Conservation (phyloP, 1,284 basidiomycete species). For the Sanguinoderma infundibulare region DNA sequence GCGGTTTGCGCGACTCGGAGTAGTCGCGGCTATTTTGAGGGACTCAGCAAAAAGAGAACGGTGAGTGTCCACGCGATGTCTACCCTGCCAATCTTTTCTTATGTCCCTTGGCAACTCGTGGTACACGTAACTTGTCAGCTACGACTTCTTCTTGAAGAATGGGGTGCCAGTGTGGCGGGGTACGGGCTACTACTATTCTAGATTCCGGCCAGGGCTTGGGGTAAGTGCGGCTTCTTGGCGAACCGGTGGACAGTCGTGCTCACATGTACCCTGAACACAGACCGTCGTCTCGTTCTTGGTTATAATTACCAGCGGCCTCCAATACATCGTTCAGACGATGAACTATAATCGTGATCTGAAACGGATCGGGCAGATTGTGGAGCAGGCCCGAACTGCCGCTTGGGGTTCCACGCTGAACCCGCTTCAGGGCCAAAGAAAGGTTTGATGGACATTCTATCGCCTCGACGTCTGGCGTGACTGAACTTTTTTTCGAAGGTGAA, state of each 20-base stretch:
- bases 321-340: constrained; percentile 78
- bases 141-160: constrained; percentile 92
- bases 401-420: constrained; percentile 77
- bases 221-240: constrained; percentile 44
- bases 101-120: not conserved
- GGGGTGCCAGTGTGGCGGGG: constrained; percentile 90
- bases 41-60: constrained; percentile 78
- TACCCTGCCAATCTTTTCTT: not conserved
- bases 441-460: constrained; percentile 31
- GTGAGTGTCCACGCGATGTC: constrained; percentile 45
- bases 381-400: constrained; percentile 68
- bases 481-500: constrained; percentile 56
- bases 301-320: constrained; percentile 74
- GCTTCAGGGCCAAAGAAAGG: constrained; percentile 67
- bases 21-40: constrained; percentile 84
- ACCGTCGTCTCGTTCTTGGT: constrained; percentile 79
- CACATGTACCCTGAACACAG: constrained; percentile 37
- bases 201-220: constrained; percentile 88
- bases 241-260: not conserved
- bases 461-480: not conserved
- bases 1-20: constrained; percentile 85
- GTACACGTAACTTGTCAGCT: constrained; percentile 45
- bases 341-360: constrained; percentile 77
- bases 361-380: constrained; percentile 70
- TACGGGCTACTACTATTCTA: constrained; percentile 89